Evolutionary conservation across 768 basidiomycete genomes (phyloP).

Genomic region (Fomitopsis pulvina): DNA sequence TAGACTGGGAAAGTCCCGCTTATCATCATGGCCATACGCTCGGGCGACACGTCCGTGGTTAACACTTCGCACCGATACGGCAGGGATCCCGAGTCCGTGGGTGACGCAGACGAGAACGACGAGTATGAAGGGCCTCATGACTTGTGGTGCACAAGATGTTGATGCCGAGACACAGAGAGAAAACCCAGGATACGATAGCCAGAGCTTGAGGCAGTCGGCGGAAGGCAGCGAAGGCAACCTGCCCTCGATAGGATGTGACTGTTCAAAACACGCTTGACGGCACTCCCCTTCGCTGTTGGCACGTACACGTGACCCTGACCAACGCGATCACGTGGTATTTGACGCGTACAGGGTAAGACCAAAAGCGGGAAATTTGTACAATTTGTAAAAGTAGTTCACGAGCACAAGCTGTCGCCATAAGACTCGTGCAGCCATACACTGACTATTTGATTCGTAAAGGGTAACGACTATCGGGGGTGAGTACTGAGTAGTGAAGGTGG

Average conservation of each 20-base stretch:
- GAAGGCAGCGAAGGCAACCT: constrained; percentile 1
- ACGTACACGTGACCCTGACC: background rate
- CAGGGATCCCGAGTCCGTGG: background rate
- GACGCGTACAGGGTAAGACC: too few species aligned
- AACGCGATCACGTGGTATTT: background rate
- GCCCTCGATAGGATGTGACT: background rate
- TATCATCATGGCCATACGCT: background rate
- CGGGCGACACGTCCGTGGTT: background rate
- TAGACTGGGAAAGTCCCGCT: background rate
- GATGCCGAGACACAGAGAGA: background rate
- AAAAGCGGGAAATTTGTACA: background rate
- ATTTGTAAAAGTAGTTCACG: background rate
- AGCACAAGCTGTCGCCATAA: background rate
- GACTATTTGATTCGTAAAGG: background rate
- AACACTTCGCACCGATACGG: background rate
- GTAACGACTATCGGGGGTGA: background rate
- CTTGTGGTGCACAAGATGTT: background rate
- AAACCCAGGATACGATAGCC: background rate
- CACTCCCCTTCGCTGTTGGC: background rate
- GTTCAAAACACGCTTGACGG: background rate
- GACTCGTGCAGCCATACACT: background rate
- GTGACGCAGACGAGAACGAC: background rate
- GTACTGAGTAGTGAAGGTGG: background rate
- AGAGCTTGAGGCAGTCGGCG: background rate
- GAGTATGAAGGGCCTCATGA: background rate